Conservation (phyloP, 305 asterid species). For the Fraxinus paxiana region DNA sequence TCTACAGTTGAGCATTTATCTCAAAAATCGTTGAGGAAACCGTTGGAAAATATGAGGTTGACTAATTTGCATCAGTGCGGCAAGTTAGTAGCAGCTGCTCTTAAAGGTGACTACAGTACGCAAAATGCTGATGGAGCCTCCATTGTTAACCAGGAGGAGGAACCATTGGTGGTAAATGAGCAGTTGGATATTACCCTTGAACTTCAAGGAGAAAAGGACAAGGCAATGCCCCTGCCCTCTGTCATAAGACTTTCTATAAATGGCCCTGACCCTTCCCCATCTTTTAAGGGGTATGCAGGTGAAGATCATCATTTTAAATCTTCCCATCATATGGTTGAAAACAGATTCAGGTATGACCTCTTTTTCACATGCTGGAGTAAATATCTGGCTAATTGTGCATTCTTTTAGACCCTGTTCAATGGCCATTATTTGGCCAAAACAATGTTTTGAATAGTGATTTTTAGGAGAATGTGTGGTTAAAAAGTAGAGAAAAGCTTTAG, state of each 20-base stretch:
- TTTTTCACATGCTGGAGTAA: background rate
- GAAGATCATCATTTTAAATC: conserved; percentile 44
- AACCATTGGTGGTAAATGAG: conserved; percentile 38
- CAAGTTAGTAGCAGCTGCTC: conserved; percentile 70
- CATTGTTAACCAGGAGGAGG: conserved; percentile 36
- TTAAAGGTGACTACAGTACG: conserved; percentile 32
- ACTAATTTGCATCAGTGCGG: conserved; percentile 58
- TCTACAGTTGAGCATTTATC: conserved; percentile 26
- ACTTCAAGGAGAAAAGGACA: conserved; percentile 41
- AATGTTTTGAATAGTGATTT: background rate
- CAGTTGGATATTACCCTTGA: conserved; percentile 64
- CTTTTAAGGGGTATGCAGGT: conserved; percentile 28
- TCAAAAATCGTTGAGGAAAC: conserved; percentile 28
- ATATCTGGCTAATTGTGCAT: background rate
- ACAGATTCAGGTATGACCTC: conserved; percentile 57
- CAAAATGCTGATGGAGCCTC: conserved; percentile 31
- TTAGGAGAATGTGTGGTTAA: background rate
- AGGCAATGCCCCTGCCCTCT: conserved; percentile 48
- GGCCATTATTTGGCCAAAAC: background rate
- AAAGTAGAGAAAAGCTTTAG: background rate
- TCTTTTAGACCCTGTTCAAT: background rate
- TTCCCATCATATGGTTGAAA: conserved; percentile 40
- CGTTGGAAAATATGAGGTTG: conserved; percentile 43
- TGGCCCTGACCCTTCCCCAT: conserved; percentile 44
- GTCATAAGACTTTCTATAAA: conserved; percentile 45